Evolutionary conservation across 192 early-diverging fungal species (phyloP).

Genomic region (Dimargaris verticillata): DNA sequence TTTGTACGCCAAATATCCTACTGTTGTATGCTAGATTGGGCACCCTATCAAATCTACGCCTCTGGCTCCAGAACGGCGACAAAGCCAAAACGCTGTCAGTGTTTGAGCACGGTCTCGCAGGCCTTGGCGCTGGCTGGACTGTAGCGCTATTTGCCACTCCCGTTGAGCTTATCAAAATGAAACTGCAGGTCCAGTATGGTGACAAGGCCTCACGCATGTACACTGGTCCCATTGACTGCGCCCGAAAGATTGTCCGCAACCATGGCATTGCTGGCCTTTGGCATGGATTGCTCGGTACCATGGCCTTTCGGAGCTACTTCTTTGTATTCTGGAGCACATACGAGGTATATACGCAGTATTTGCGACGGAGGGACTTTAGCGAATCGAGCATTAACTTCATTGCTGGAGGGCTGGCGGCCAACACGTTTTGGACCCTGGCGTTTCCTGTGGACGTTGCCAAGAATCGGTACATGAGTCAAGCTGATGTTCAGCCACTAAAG

Average conservation of each 20-base stretch:
- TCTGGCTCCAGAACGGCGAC: constrained; percentile 47
- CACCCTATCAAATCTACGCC: constrained; percentile 63
- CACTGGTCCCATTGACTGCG: constrained; percentile 73
- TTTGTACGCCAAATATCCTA: background rate
- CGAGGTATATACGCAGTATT: constrained; percentile 14
- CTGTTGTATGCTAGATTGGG: constrained; percentile 39
- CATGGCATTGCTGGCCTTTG: constrained; percentile 71
- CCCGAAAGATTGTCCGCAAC: constrained; percentile 46
- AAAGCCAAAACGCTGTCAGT: constrained; percentile 36
- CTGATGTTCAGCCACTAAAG: constrained; percentile 42
- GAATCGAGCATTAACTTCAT: constrained; percentile 52
- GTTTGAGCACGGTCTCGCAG: constrained; percentile 54
- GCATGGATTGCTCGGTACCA: constrained; percentile 68
- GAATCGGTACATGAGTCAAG: constrained; percentile 86
- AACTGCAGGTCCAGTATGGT: constrained; percentile 59
- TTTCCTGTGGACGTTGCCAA: constrained; percentile 82
- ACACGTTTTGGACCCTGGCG: constrained; percentile 72
- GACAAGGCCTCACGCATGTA: constrained; percentile 51
- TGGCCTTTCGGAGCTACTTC: constrained; percentile 80
- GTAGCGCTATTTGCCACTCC: constrained; percentile 71
- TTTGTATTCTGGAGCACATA: constrained; percentile 37
- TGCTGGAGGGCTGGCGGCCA: constrained; percentile 74
- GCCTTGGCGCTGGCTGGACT: constrained; percentile 50
- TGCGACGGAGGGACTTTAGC: constrained; percentile 21
- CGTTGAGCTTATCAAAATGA: constrained; percentile 56